Conservation (phyloP, 768 basidiomycete species). For the Suillus occidentalis region DNA sequence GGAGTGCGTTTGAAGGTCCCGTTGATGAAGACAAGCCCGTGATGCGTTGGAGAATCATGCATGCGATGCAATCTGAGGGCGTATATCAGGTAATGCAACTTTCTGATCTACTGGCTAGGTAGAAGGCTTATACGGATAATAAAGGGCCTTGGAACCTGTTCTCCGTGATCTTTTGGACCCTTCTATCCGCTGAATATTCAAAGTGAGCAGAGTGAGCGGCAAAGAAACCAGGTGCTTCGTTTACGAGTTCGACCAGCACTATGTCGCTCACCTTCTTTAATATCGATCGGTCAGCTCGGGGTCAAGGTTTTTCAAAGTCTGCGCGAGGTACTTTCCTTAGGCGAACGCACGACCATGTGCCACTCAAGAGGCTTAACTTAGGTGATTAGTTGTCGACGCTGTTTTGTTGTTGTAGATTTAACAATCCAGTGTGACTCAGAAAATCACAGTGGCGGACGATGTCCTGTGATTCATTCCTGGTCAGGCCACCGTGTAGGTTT, state of each 20-base stretch:
- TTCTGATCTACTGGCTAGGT: neutral
- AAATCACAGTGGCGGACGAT: conserved; percentile 50
- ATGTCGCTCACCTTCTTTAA: conserved; percentile 65
- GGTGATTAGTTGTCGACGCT: conserved; percentile 37
- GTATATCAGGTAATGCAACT: conserved; percentile 67
- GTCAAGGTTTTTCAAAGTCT: conserved; percentile 81
- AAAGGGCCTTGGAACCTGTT: conserved; percentile 87
- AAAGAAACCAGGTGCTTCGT: conserved; percentile 64
- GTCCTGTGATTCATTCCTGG: conserved; percentile 54
- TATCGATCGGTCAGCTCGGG: conserved; percentile 85
- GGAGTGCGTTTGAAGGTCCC: conserved; percentile 84
- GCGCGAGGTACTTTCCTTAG: conserved; percentile 64
- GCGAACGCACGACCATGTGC: conserved; percentile 60
- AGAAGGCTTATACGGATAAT: conserved; percentile 3
- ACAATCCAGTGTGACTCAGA: conserved; percentile 42
- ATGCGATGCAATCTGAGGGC: conserved; percentile 93
- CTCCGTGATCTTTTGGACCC: conserved; percentile 77
- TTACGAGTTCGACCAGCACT: conserved; percentile 81
- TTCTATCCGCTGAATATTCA: conserved; percentile 51
- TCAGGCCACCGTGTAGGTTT: conserved; percentile 44
- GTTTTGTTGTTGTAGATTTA: conserved; percentile 9
- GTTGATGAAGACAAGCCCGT: conserved; percentile 76
- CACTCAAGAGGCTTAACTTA: conserved; percentile 59
- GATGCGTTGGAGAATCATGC: conserved; percentile 91
- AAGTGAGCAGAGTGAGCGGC: conserved; percentile 54